Conservation (phyloP, 495 filamentous ascomycete species). For the Penicillium longicatenatum region DNA sequence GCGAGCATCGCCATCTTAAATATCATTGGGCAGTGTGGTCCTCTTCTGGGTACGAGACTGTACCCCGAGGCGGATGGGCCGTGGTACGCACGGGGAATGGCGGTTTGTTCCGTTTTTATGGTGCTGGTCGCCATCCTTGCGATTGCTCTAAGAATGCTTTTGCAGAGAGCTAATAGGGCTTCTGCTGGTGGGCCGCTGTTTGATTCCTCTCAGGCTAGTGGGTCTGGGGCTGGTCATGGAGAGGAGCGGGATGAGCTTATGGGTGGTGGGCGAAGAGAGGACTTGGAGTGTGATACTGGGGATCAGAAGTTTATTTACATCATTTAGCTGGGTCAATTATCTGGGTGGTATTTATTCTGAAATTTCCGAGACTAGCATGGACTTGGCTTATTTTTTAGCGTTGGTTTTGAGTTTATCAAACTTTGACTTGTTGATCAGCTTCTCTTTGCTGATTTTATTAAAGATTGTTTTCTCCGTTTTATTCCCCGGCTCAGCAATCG, state of each 20-base stretch:
- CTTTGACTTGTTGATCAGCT: too few species aligned
- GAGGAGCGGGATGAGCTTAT: conserved; percentile 45
- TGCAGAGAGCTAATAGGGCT: conserved; percentile 46
- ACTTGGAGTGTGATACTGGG: conserved; percentile 24
- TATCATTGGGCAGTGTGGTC: conserved; percentile 63
- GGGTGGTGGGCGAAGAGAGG: conserved; percentile 28
- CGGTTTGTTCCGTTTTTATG: conserved; percentile 62
- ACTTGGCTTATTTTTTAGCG: not conserved
- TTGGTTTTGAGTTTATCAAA: not conserved
- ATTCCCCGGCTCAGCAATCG: not conserved
- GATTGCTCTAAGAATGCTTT: conserved; percentile 44
- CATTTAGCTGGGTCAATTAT: conserved; percentile 16
- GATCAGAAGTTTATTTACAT: conserved; percentile 37
- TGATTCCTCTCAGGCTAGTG: not conserved
- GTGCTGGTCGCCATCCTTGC: conserved; percentile 48
- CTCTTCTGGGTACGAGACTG: conserved; percentile 60
- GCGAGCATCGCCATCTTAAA: conserved; percentile 61
- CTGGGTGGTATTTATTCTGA: not conserved
- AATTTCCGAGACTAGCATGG: not conserved
- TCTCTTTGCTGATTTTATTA: not conserved
- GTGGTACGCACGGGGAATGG: conserved; percentile 61
- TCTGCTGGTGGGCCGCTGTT: conserved; percentile 6
- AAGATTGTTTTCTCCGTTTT: not conserved
- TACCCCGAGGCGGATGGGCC: conserved; percentile 60
- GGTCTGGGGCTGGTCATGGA: conserved; percentile 10